Conservation (phyloP, 1,284 basidiomycete species). For the Cronartium quercuum region DNA sequence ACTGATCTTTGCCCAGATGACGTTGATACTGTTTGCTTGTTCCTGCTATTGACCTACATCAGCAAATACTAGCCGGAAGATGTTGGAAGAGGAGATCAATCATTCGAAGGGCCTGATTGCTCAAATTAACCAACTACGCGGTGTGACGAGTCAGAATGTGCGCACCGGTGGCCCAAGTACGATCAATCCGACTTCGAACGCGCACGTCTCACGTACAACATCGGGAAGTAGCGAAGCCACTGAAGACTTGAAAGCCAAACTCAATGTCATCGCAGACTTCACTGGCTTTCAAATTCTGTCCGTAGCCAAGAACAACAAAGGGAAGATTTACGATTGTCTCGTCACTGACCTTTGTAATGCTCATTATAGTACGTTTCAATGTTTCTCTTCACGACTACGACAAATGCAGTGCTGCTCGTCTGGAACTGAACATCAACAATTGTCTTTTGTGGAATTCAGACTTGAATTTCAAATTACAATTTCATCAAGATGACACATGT, state of each 20-base stretch:
- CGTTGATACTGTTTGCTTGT: background rate
- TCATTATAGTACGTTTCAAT: constrained; percentile 6
- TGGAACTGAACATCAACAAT: background rate
- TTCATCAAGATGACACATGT: constrained; percentile 24
- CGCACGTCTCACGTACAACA: background rate
- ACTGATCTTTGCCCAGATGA: background rate
- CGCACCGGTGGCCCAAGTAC: background rate
- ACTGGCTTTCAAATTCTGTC: constrained; percentile 23
- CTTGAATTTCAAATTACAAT: constrained; percentile 33
- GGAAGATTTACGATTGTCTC: constrained; percentile 23
- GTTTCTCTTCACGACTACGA: background rate
- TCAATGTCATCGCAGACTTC: constrained; percentile 26
- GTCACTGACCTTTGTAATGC: constrained; percentile 17
- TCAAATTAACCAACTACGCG: constrained; percentile 28
- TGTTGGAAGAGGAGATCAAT: constrained; percentile 20
- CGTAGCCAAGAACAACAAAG: background rate
- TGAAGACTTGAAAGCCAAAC: constrained; percentile 21
- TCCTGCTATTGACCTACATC: background rate
- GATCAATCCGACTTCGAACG: background rate
- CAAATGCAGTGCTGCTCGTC: background rate
- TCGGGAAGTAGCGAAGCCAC: constrained; percentile 5
- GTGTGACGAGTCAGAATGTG: background rate
- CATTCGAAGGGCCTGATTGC: constrained; percentile 30
- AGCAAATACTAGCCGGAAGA: constrained; percentile 22
- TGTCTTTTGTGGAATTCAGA: constrained; percentile 7